Conservation (phyloP, 768 basidiomycete species). For the Lactarius hengduanensis region DNA sequence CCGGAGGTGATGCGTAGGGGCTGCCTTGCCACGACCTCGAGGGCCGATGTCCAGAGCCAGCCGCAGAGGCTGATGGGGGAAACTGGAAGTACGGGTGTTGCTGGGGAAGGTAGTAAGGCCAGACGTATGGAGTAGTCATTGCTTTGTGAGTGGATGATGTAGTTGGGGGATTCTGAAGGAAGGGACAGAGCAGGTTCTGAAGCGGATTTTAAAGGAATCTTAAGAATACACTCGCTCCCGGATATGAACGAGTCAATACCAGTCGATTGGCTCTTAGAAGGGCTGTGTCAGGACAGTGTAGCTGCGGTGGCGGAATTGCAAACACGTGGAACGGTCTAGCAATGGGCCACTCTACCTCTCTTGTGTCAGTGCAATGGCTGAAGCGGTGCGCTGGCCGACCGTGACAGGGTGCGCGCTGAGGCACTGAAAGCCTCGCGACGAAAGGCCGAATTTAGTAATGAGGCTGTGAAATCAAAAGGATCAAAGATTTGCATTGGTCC, state of each 20-base stretch:
- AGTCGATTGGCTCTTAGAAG: not conserved
- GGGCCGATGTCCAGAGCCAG: slow-evolving; percentile 12
- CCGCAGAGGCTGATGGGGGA: slow-evolving; percentile 3
- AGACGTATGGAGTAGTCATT: slow-evolving; percentile 18
- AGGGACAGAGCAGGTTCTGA: not conserved
- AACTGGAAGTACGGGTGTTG: slow-evolving; percentile 25
- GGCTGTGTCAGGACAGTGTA: slow-evolving; percentile 3
- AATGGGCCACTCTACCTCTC: not conserved
- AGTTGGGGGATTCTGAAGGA: not conserved
- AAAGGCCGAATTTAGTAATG: slow-evolving; percentile 1
- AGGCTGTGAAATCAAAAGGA: not conserved
- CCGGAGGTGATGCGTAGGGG: slow-evolving; percentile 19
- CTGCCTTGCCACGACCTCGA: slow-evolving; percentile 24
- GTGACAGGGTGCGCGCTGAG: not conserved
- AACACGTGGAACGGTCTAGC: slow-evolving; percentile 20
- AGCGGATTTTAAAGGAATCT: not conserved
- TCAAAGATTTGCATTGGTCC: not conserved
- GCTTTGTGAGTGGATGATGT: not conserved
- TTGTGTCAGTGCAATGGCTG: not conserved
- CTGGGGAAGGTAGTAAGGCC: slow-evolving; percentile 24
- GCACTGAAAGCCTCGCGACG: not conserved
- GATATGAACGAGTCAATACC: slow-evolving; percentile 19
- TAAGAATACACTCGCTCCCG: not conserved
- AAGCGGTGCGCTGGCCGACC: slow-evolving; percentile 11
- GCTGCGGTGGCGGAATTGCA: not conserved